These are phyloP conservation scores for Gremmenia infestans DNA, from an alignment of 2,329 filamentous ascomycete species.

Conservation along the genomic window DNA sequence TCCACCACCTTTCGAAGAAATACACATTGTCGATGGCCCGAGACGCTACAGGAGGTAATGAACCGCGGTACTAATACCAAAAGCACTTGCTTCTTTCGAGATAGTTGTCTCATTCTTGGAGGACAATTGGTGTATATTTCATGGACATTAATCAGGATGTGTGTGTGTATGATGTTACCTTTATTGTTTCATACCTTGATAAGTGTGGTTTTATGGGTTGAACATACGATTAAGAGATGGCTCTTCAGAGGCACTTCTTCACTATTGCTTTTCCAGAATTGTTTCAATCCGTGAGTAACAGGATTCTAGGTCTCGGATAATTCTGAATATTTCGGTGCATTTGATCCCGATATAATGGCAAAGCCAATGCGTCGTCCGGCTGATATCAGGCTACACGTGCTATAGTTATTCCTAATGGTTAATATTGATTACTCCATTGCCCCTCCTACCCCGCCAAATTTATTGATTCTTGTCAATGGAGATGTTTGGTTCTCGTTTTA, in stretches of 20 bases:
- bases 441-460: conserved; percentile 9
- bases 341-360: conserved; percentile 9
- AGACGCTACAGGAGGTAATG: conserved; percentile 2
- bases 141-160: background rate
- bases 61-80: background rate
- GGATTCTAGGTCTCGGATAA: conserved; percentile 12
- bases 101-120: background rate
- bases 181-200: background rate
- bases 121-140: background rate
- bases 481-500: background rate
- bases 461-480: background rate
- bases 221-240: background rate
- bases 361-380: conserved; percentile 1
- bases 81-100: background rate
- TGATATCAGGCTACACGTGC: background rate
- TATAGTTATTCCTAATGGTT: conserved; percentile 9
- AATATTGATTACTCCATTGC: conserved; percentile 8
- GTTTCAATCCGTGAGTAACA: background rate
- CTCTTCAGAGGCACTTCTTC: background rate
- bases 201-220: background rate
- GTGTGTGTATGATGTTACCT: background rate
- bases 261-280: background rate
- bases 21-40: conserved; percentile 3
- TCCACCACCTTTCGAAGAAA: conserved; percentile 6
- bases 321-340: conserved; percentile 15